Evolutionary conservation across 306 rosid species (phyloP).

Genomic region (Neltuma alba): DNA sequence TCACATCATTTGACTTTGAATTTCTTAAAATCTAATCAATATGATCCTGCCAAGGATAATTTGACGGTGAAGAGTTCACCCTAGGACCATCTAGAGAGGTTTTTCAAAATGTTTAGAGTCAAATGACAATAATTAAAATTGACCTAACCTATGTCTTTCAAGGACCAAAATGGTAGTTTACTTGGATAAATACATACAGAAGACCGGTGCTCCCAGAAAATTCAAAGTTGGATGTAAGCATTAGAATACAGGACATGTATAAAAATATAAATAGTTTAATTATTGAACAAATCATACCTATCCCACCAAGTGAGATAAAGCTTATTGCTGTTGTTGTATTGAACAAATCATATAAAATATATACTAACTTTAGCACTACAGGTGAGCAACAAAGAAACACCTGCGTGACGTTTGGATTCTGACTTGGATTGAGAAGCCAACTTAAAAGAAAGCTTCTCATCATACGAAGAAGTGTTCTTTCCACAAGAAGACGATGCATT

Average conservation of each 20-base stretch:
- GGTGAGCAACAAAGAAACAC: conserved; percentile 38
- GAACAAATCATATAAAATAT: not conserved
- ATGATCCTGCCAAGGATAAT: not conserved
- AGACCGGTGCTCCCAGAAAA: not conserved
- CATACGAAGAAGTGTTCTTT: conserved; percentile 52
- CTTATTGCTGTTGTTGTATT: not conserved
- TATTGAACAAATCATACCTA: not conserved
- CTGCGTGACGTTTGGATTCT: conserved; percentile 49
- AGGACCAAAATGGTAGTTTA: not conserved
- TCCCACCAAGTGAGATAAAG: not conserved
- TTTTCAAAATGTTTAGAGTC: not conserved
- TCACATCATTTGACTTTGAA: not conserved
- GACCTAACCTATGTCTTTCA: not conserved
- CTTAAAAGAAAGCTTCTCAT: conserved; percentile 65
- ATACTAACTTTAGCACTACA: not conserved
- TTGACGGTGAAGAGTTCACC: not conserved
- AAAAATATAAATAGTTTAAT: not conserved
- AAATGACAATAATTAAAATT: not conserved
- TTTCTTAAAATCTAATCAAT: not conserved
- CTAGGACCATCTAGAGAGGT: not conserved
- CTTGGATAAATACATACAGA: conserved; percentile 3
- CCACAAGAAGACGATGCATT: conserved; percentile 69
- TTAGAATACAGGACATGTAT: not conserved
- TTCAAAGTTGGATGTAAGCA: conserved; percentile 1
- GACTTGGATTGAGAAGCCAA: conserved; percentile 61